Evolutionary conservation across 2,329 filamentous ascomycete genomes (phyloP), one percentile per base, ranked within the genome.

Genomic region (Colletotrichum neosansevieriae): DNA sequence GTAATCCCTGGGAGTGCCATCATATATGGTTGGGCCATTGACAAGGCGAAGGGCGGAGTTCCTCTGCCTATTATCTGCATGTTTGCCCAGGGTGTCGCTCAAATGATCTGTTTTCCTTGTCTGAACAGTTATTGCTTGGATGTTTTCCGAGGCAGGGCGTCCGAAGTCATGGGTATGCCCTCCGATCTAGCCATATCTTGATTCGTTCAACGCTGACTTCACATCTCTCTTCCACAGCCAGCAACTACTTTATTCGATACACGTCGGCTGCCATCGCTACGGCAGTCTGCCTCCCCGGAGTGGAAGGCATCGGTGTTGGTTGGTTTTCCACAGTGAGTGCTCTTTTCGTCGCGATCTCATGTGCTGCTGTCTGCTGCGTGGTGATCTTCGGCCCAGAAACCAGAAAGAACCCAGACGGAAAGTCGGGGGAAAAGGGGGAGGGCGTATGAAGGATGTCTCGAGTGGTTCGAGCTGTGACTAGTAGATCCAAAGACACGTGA

Each of bases 161-260:
- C 67, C 21, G 68, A 71, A 44, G 63, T 70, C 11, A 70, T 64
- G 68, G 66, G 66, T 69, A 56, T 19, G 61, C 21, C 6, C 4
- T 10, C 13, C 9, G 12, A 12, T 6, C 13, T 7, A 10, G 13
- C n/a, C 1, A 3, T 10, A 34, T 1, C 2, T 12, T 6, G 36
- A 38, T 1, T 15, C 21, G 2, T 21, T 19, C 13, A 21, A 21
- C 6, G 9, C 61, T 68, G 6, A 69, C 61, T 7, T 12, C 6
- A 0, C n/a, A n/a, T n/a, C n/a, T 2, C 5, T 17, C 13, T 4
- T 34, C 2, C 2, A 6, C n/a, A 69, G 92, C 92, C 0, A 91
- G 92, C 0, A 96, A 95, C 77, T 96, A 94, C 77, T 89, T 94
- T 73, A 83, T 92, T 56, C 84, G 93, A 4, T 96, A 95, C 76